Evolutionary conservation across 306 rosid genomes (phyloP).

Genomic region (Dalbergia cochinchinensis): DNA sequence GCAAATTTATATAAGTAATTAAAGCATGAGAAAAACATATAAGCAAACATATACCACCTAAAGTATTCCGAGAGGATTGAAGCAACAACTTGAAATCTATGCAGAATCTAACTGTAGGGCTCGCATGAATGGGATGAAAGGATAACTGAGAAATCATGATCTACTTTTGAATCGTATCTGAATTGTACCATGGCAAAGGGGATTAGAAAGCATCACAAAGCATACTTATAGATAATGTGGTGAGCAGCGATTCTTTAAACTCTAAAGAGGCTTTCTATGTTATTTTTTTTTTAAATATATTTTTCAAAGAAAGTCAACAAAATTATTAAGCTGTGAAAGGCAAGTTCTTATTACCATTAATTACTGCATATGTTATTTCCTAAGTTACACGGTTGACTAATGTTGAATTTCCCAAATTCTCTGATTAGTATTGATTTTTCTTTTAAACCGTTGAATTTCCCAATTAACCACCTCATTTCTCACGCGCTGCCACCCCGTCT

Average conservation of each 20-base stretch:
- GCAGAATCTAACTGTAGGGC: background rate
- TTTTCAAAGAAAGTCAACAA: no score
- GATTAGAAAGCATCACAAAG: background rate
- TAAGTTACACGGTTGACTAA: no score
- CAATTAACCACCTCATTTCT: no score
- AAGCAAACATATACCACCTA: constrained; percentile 20
- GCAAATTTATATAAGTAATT: background rate
- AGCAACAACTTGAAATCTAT: background rate
- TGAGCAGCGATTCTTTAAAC: background rate
- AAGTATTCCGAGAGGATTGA: constrained; percentile 26
- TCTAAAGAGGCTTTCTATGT: no score
- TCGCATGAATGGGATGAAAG: background rate
- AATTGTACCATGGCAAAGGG: background rate
- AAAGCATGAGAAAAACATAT: background rate
- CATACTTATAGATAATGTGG: background rate
- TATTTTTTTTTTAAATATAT: no score
- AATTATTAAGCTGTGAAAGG: no score
- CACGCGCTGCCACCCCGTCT: no score
- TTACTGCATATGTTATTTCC: no score
- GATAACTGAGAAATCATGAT: constrained; percentile 21
- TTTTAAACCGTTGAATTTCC: no score
- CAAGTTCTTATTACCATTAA: no score
- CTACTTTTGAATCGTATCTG: background rate
- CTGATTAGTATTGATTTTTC: no score
- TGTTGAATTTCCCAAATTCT: no score